These are phyloP conservation scores for Lachancea meyersii DNA, from an alignment of 805 yeast genomes.

Conservation along the genomic window DNA sequence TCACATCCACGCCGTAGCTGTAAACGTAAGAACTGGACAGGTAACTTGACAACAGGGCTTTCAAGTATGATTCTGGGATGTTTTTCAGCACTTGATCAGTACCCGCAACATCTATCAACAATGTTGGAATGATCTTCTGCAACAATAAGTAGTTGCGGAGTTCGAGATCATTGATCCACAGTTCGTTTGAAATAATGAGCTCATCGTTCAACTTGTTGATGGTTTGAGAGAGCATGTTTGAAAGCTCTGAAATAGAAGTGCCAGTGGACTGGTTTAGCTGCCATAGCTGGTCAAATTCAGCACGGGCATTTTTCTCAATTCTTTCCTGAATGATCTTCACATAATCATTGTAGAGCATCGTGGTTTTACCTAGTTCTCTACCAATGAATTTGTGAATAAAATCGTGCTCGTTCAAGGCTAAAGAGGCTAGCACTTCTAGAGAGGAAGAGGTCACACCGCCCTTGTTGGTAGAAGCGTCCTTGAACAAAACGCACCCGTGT, in stretches of 20 bases:
- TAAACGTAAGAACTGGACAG: slow-evolving; percentile 82
- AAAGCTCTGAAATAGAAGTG: slow-evolving; percentile 55
- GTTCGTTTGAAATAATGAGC: slow-evolving; percentile 68
- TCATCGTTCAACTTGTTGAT: slow-evolving; percentile 84
- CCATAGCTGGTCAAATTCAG: slow-evolving; percentile 88
- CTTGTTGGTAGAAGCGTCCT: slow-evolving; percentile 95
- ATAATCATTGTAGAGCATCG: slow-evolving; percentile 73
- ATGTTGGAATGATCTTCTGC: slow-evolving; percentile 67
- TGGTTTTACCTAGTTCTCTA: slow-evolving; percentile 45
- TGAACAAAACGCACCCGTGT: slow-evolving; percentile 82
- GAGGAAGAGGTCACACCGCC: slow-evolving; percentile 99
- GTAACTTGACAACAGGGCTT: slow-evolving; percentile 82
- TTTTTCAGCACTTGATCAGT: slow-evolving; percentile 61
- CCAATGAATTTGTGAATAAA: slow-evolving; percentile 70
- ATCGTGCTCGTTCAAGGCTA: slow-evolving; percentile 79
- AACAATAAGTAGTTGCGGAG: slow-evolving; percentile 71
- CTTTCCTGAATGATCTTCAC: slow-evolving; percentile 77
- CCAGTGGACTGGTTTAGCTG: slow-evolving; percentile 59
- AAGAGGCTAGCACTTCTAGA: slow-evolving; percentile 88
- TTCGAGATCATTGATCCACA: slow-evolving; percentile 73
- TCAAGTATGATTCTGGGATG: slow-evolving; percentile 82
- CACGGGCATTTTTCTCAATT: slow-evolving; percentile 69
- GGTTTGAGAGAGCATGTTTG: slow-evolving; percentile 77
- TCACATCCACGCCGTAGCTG: slow-evolving; percentile 66
- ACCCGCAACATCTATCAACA: slow-evolving; percentile 59